phyloP scores from a whole-genome alignment of 441 rosid genomes.

The Omphalea diandra region DNA sequence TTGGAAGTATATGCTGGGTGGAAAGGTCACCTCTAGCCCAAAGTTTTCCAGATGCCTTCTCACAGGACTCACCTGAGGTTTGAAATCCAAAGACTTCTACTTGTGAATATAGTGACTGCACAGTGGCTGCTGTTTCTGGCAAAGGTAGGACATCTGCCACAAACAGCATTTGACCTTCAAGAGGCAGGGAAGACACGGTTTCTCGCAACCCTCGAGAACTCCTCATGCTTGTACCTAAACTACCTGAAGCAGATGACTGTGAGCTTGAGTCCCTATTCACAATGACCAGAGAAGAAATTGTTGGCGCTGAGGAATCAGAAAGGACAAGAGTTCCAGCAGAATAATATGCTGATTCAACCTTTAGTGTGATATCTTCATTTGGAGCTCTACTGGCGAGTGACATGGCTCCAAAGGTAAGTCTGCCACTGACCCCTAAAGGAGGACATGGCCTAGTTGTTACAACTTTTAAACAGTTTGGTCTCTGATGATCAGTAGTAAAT shows the following conservation, averaged over 20 bases:
- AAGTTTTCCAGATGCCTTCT: constrained; percentile 77
- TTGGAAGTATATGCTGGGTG: constrained; percentile 86
- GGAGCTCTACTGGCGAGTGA: constrained; percentile 74
- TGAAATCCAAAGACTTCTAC: constrained; percentile 77
- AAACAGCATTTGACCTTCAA: constrained; percentile 98
- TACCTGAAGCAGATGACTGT: constrained; percentile 61
- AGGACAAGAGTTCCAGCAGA: constrained; percentile 90
- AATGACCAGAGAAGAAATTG: constrained; percentile 85
- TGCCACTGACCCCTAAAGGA: constrained; percentile 82
- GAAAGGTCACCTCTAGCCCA: constrained; percentile 98
- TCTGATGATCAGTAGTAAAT: constrained; percentile 49
- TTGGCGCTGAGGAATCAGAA: constrained; percentile 87
- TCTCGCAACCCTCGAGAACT: constrained; percentile 84
- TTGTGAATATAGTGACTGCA: constrained; percentile 82
- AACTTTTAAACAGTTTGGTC: constrained; percentile 86
- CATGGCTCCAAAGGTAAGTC: constrained; percentile 80
- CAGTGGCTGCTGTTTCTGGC: constrained; percentile 74
- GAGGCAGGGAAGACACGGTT: constrained; percentile 76
- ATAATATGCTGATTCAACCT: constrained; percentile 83
- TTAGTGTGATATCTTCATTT: constrained; percentile 75
- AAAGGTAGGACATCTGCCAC: constrained; percentile 87
- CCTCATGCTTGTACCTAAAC: constrained; percentile 62
- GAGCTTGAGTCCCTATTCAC: constrained; percentile 76
- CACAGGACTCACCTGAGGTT: constrained; percentile 66
- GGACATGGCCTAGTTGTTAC: constrained; percentile 94